Evolutionary conservation across 2,329 filamentous ascomycete species (phyloP).

Genomic region (Verticillium nonalfalfae): DNA sequence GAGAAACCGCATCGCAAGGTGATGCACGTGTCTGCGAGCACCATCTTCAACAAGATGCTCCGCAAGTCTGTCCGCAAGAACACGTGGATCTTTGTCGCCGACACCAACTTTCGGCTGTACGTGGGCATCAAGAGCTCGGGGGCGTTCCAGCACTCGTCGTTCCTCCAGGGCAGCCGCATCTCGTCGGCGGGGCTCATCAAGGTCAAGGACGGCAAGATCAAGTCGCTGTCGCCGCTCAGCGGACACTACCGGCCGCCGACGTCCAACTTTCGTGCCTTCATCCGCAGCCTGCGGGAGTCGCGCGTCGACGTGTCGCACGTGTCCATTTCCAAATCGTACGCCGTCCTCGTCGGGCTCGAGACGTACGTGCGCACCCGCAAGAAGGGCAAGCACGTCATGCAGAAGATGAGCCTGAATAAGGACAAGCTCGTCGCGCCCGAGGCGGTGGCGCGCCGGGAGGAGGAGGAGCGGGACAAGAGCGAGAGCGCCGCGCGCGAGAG

Average conservation of each 20-base stretch:
- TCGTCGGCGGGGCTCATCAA: slow-evolving; percentile 79
- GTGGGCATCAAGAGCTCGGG: slow-evolving; percentile 86
- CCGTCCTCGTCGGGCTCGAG: slow-evolving; percentile 76
- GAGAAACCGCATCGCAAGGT: slow-evolving; percentile 48
- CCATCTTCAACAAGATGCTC: slow-evolving; percentile 72
- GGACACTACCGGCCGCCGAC: slow-evolving; percentile 84
- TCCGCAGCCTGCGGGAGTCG: slow-evolving; percentile 62
- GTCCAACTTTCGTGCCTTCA: slow-evolving; percentile 76
- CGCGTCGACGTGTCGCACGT: slow-evolving; percentile 76
- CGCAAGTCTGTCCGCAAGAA: slow-evolving; percentile 77
- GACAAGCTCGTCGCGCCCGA: slow-evolving; percentile 58
- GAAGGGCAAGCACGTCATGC: slow-evolving; percentile 51
- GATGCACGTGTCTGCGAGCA: slow-evolving; percentile 62
- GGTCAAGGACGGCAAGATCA: slow-evolving; percentile 74
- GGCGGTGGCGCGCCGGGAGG: slow-evolving; percentile 48
- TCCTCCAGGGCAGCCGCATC: slow-evolving; percentile 77
- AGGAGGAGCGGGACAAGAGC: slow-evolving; percentile 53
- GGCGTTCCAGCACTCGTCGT: slow-evolving; percentile 86
- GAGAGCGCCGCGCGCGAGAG: slow-evolving; percentile 50
- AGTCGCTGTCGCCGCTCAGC: slow-evolving; percentile 62
- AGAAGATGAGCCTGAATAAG: slow-evolving; percentile 44
- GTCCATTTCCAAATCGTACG: slow-evolving; percentile 75
- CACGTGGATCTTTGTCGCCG: slow-evolving; percentile 90
- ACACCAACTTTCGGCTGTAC: slow-evolving; percentile 79
- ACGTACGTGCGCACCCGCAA: slow-evolving; percentile 65